Percentiles rank a stretch among this genome's conserved stretches.
phyloP scores from a whole-genome alignment of 352 stramenopile species.

The Phytophthora hibernalis region DNA sequence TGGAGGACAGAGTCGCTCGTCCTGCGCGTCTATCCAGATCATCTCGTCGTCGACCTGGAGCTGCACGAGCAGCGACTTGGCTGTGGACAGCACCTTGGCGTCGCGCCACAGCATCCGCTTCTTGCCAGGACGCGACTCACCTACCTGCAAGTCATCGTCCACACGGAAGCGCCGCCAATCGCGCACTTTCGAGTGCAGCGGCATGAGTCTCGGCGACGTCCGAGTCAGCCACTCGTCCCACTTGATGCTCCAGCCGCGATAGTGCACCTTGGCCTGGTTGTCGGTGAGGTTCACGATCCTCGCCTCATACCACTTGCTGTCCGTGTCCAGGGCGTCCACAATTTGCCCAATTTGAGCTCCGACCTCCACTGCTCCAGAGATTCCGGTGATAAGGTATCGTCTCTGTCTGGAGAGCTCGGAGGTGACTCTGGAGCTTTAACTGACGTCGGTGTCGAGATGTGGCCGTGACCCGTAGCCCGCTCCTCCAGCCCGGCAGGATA shows the following conservation, averaged over 20 bases:
- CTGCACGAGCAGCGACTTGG: slow-evolving; percentile 44
- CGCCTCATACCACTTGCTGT: slow-evolving; percentile 80
- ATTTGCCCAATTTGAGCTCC: slow-evolving; percentile 51
- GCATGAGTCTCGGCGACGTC: slow-evolving; percentile 90
- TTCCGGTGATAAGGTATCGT: slow-evolving; percentile 29
- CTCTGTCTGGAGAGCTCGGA: slow-evolving; percentile 47
- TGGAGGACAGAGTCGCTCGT: slow-evolving; percentile 65
- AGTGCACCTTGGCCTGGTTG: slow-evolving; percentile 91
- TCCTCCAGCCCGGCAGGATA: slow-evolving; percentile 60
- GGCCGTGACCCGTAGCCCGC: slow-evolving; percentile 21
- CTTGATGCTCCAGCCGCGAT: slow-evolving; percentile 95
- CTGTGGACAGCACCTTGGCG: slow-evolving; percentile 41
- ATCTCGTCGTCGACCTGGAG: slow-evolving; percentile 50
- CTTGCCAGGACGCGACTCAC: slow-evolving; percentile 35
- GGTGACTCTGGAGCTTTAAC: slow-evolving; percentile 20
- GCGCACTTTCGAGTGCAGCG: slow-evolving; percentile 87
- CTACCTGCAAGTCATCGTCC: slow-evolving; percentile 63
- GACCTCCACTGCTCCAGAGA: slow-evolving; percentile 59
- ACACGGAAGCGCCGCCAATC: slow-evolving; percentile 73
- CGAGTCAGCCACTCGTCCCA: slow-evolving; percentile 97
- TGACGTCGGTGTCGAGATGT: slow-evolving; percentile 10
- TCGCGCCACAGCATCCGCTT: slow-evolving; percentile 64
- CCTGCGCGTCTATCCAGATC: slow-evolving; percentile 66
- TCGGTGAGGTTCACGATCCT: slow-evolving; percentile 50
- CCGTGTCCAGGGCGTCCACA: slow-evolving; percentile 72